Evolutionary conservation across 441 rosid species (phyloP).

Genomic region (Capsella rubella): DNA sequence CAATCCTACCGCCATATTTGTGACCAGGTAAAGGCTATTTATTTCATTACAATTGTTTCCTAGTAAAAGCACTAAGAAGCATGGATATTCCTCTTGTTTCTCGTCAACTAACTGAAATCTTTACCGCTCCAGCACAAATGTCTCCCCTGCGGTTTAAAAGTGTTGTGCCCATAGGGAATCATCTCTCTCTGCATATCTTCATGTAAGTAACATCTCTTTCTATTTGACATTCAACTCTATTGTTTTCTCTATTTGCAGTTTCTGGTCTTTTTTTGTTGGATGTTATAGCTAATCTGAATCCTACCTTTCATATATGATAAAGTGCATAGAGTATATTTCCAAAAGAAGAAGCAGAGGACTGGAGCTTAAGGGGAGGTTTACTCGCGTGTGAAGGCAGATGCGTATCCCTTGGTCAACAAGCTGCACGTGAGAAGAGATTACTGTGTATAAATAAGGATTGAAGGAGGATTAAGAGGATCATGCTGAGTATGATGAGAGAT

Average conservation of each 20-base stretch:
- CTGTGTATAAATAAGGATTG: no score
- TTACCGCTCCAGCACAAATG: not conserved
- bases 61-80: not conserved
- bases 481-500: no score
- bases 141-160: not conserved
- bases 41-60: not conserved
- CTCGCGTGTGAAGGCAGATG: no score
- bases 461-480: no score
- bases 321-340: no score
- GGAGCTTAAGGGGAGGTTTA: no score
- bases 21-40: slow-evolving; percentile 51
- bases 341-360: no score
- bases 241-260: not conserved
- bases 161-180: not conserved
- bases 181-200: slow-evolving; percentile 5
- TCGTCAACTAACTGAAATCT: not conserved
- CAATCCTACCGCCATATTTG: slow-evolving; percentile 75
- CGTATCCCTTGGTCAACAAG: no score
- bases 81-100: not conserved
- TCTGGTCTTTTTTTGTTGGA: not conserved
- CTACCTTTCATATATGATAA: not conserved
- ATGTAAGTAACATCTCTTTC: not conserved
- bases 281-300: not conserved
- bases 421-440: no score
- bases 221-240: not conserved